A percentile compares a stretch with the other conserved stretches of the same genome.
phyloP scores from a whole-genome alignment of 805 yeast genomes.

The Alloascoidea africana region DNA sequence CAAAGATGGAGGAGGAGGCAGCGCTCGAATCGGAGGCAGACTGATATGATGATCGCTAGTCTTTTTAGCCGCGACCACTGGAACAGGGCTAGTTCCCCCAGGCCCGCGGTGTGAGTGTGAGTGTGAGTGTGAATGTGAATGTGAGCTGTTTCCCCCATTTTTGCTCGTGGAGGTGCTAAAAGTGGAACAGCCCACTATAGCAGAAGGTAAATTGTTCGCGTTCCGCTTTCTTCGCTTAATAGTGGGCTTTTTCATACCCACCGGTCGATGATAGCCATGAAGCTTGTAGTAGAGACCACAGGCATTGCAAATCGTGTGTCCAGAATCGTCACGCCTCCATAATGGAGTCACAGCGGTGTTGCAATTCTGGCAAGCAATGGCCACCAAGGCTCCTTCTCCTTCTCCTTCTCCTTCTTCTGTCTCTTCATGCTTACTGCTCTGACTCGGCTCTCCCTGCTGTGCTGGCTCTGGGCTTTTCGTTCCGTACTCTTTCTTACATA shows the following conservation, averaged over 20 bases:
- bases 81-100: no score
- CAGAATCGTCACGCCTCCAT: conserved; percentile 73
- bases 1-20: no score
- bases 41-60: no score
- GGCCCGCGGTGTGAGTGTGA: no score
- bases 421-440: background rate
- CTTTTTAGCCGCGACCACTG: no score
- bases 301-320: conserved; percentile 79
- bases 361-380: conserved; percentile 69
- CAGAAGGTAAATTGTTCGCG: background rate
- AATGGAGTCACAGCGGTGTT: conserved; percentile 75
- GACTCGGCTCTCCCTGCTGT: background rate
- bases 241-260: conserved; percentile 53
- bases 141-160: background rate
- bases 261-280: conserved; percentile 68
- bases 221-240: conserved; percentile 62
- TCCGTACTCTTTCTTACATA: background rate
- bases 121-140: no score
- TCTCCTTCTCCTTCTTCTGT: background rate
- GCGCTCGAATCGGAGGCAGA: no score
- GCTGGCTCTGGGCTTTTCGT: no score
- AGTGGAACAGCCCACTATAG: background rate
- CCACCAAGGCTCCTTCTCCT: background rate
- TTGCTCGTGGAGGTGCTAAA: background rate
- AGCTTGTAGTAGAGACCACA: conserved; percentile 67